Evolutionary conservation across 495 filamentous ascomycete species (phyloP).

Genomic region (Chaetomium cochliodes): DNA sequence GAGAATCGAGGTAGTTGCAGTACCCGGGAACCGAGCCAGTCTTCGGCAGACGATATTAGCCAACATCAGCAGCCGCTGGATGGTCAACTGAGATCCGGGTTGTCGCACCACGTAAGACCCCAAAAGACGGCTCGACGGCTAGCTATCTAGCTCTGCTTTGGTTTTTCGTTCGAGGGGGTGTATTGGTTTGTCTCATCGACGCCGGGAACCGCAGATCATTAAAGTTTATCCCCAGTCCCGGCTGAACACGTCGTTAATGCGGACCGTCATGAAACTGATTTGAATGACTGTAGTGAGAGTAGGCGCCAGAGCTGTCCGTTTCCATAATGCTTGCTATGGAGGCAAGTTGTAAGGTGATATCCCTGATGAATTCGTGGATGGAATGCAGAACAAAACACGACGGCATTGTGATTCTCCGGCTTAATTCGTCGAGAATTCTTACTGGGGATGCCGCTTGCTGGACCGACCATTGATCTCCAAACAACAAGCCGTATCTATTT

Average conservation of each 20-base stretch:
- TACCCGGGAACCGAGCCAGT: neutral
- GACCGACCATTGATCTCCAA: no score
- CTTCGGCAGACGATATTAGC: neutral
- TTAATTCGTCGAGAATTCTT: no score
- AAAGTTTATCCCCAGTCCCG: conserved; percentile 8
- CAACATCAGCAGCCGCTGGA: neutral
- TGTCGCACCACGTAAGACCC: neutral
- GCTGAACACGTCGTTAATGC: conserved; percentile 8
- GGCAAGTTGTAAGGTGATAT: no score
- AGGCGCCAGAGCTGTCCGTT: neutral
- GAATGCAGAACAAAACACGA: no score
- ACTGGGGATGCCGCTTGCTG: no score
- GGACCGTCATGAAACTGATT: neutral
- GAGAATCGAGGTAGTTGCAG: neutral
- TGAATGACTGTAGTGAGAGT: neutral
- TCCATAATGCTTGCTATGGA: neutral
- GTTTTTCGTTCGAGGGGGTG: neutral
- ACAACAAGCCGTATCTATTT: no score
- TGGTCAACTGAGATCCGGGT: neutral
- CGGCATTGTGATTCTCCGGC: no score
- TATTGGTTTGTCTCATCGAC: conserved; percentile 11
- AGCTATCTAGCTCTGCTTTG: no score
- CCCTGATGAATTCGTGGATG: no score
- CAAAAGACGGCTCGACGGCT: conserved; percentile 3
- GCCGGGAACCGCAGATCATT: conserved; percentile 15